A percentile compares a stretch with the other conserved stretches of the same genome.
Conservation (phyloP, 1,284 basidiomycete genomes). For the Veloporphyrellus conicus region DNA sequence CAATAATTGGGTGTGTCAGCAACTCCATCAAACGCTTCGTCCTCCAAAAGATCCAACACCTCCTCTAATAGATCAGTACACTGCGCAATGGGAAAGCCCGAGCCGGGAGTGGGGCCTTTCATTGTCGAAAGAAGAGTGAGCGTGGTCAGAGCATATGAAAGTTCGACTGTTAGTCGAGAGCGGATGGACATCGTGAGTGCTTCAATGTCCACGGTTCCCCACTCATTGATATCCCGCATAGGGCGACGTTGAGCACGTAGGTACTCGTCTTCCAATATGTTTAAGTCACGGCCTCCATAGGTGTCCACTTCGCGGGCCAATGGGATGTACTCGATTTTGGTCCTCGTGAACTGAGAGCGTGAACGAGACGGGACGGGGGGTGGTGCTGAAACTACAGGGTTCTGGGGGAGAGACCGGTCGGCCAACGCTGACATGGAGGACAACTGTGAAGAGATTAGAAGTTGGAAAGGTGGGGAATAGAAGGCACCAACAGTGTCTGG, state of each 20-base stretch:
- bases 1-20: conserved; percentile 39
- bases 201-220: conserved; percentile 86
- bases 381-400: conserved; percentile 9
- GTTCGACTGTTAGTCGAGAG: conserved; percentile 77
- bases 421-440: conserved; percentile 21
- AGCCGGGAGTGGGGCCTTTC: conserved; percentile 54
- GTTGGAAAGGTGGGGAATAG: conserved; percentile 8
- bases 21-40: conserved; percentile 67
- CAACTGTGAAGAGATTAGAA: conserved; percentile 19
- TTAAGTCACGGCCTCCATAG: conserved; percentile 81
- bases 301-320: conserved; percentile 74
- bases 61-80: conserved; percentile 85
- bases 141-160: conserved; percentile 88
- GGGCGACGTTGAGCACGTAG: conserved; percentile 49
- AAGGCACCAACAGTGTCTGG: conserved; percentile 35
- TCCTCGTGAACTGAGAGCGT: conserved; percentile 53
- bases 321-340: conserved; percentile 90
- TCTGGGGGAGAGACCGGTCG: conserved; percentile 22
- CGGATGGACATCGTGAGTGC: conserved; percentile 85
- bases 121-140: conserved; percentile 82
- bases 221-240: conserved; percentile 71
- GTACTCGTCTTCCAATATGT: conserved; percentile 64
- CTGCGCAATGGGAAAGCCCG: conserved; percentile 71
- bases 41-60: conserved; percentile 81
- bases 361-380: conserved; percentile 30